phyloP scores from a whole-genome alignment of 1,284 basidiomycete genomes.

The Phlebopus sp. region DNA sequence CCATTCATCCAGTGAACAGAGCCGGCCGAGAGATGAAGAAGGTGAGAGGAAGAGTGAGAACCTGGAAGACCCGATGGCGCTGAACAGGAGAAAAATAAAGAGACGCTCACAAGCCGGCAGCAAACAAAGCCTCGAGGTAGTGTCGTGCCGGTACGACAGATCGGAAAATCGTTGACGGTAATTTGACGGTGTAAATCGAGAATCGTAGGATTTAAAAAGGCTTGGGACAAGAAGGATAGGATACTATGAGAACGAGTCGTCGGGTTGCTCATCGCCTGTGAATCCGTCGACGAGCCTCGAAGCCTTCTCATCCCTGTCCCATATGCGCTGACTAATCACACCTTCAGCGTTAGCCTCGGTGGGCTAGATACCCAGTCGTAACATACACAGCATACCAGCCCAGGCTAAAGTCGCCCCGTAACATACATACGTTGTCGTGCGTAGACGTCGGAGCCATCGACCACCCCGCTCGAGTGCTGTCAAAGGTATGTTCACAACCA shows the following conservation, averaged over 20 bases:
- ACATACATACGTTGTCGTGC: not conserved
- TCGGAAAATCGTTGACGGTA: constrained; percentile 1
- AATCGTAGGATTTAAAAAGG: not conserved
- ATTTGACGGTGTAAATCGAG: not conserved
- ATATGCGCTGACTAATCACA: too few species aligned
- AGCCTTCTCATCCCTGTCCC: not conserved
- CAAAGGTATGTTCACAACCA: not conserved
- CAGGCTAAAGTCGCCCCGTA: not conserved
- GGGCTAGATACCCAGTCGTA: too few species aligned
- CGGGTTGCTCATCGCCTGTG: too few species aligned
- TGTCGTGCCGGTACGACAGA: constrained; percentile 23
- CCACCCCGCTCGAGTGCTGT: too few species aligned
- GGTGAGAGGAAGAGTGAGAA: constrained; percentile 11
- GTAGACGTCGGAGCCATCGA: not conserved
- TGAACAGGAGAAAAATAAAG: constrained; percentile 9
- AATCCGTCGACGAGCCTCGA: not conserved
- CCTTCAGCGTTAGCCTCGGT: too few species aligned
- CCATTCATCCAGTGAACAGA: constrained; percentile 40
- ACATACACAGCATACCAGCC: not conserved
- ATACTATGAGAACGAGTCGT: not conserved
- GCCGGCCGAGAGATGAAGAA: constrained; percentile 8
- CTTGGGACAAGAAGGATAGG: not conserved
- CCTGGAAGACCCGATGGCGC: constrained; percentile 1
- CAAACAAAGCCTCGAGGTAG: constrained; percentile 26
- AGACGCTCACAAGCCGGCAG: constrained; percentile 20